Evolutionary conservation across 2,329 filamentous ascomycete species (phyloP), one percentile per base, ranked within the genome.

Genomic region (Hymenoscyphus infarciens): DNA sequence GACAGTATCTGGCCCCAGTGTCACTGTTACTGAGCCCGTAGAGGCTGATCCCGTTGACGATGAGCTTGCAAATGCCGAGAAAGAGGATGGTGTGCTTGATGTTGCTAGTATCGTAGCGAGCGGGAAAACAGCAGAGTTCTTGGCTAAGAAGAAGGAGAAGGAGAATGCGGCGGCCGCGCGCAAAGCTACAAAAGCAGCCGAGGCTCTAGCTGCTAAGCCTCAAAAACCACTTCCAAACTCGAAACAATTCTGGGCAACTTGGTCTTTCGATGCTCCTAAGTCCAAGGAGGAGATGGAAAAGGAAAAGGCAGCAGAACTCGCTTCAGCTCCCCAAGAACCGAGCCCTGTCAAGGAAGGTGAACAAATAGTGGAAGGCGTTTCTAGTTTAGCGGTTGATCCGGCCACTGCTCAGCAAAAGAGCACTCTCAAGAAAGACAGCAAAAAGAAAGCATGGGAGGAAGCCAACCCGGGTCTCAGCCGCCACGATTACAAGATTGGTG

Each of bases 51-150:
- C 68, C 33, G 66, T 68, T 61, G 67, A 72, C 6, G 77, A 77
- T 15, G 74, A 75, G 10, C 76, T 73, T 71, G 65, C 31, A 7
- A 74, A 73, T 35, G 79, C 76, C 7, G 78, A 79, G 1, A 79
- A 82, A 2, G 83, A 87, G 1, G 90, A 94, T 63, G 91, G 91
- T 27, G 89, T 93, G 8, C 79, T 95, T 2, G 90, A 95, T 69
- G 90, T 95, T 56, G 91, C 91, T n/a, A 89, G 84, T 68, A 93
- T 95, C 67, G 90, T 95, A 39, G 89, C 89, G 1, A 89, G 87
- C 69, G 91, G 91, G 35, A 90, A 92, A 74, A 91, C 91, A 69
- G 86, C 87, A 69, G 91, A 95, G 70, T 94, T 92, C 70, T 78
- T 95, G 5, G 91, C 90, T 10, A 90, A 91, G 77, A 92, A 91